Evolutionary conservation across 1,139 yeast species (phyloP).

Genomic region (Diutina pseudorugosa): DNA sequence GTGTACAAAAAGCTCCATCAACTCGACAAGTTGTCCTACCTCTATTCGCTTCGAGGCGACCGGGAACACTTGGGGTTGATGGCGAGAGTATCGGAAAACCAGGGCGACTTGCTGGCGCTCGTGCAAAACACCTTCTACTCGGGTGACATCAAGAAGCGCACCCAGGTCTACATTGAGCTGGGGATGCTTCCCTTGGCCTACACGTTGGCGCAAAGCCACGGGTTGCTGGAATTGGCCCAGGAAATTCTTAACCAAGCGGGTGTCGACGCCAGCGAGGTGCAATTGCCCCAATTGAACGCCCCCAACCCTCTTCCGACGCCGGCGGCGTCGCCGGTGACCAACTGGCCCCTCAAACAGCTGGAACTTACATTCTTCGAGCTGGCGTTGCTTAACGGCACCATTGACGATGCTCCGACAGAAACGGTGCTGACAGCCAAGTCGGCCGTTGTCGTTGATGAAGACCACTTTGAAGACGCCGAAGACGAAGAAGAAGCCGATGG

Average conservation of each 20-base stretch:
- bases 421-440: neutral
- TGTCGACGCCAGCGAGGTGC: constrained; percentile 51
- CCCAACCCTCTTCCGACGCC: constrained; percentile 35
- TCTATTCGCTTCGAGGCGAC: constrained; percentile 80
- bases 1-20: constrained; percentile 80
- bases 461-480: constrained; percentile 12
- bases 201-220: constrained; percentile 82
- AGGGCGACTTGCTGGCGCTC: constrained; percentile 72
- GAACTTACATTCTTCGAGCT: constrained; percentile 74
- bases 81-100: constrained; percentile 82
- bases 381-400: constrained; percentile 62
- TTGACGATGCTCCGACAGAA: constrained; percentile 32
- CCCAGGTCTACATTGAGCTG: constrained; percentile 59
- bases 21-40: constrained; percentile 81
- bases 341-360: constrained; percentile 79
- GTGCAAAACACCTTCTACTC: constrained; percentile 75
- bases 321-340: constrained; percentile 30
- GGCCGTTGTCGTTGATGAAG: neutral
- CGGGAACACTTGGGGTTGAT: constrained; percentile 60
- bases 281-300: constrained; percentile 44
- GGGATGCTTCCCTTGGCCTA: constrained; percentile 88
- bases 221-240: constrained; percentile 63
- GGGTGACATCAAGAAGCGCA: constrained; percentile 65
- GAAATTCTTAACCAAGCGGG: constrained; percentile 61
- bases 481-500: constrained; percentile 49